phyloP scores from a whole-genome alignment of 1,284 basidiomycete species.

The Athelia sp. region DNA sequence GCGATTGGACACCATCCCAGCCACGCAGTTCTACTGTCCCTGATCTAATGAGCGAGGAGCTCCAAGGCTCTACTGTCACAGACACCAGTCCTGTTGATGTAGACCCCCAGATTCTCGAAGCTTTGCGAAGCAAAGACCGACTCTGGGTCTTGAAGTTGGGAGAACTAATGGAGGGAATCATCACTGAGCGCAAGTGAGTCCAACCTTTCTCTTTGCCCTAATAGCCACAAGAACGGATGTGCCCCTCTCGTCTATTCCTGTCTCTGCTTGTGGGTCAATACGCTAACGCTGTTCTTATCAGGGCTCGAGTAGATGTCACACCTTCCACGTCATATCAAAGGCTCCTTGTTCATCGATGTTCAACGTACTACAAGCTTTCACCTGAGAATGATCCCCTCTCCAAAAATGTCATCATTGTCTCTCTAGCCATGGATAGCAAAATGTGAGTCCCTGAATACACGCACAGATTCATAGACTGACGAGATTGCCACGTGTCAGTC shows the following conservation, averaged over 20 bases:
- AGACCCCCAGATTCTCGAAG: constrained; percentile 75
- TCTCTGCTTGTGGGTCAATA: background rate
- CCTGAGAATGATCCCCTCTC: constrained; percentile 62
- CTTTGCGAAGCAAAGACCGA: constrained; percentile 80
- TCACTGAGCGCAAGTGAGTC: constrained; percentile 64
- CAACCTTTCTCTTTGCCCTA: background rate
- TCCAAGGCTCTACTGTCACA: constrained; percentile 5
- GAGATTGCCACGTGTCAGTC: constrained; percentile 36
- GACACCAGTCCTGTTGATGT: constrained; percentile 35
- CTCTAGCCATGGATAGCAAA: constrained; percentile 55
- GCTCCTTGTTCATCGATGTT: constrained; percentile 77
- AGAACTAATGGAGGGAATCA: constrained; percentile 74
- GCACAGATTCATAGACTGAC: constrained; percentile 5
- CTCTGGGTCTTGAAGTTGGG: constrained; percentile 80
- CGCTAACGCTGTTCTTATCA: constrained; percentile 20
- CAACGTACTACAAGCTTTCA: constrained; percentile 65
- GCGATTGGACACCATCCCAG: background rate
- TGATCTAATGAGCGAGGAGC: constrained; percentile 3
- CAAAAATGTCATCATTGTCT: constrained; percentile 54
- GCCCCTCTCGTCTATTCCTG: background rate
- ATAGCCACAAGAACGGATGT: background rate
- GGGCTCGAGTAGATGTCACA: constrained; percentile 55
- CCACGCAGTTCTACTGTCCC: background rate
- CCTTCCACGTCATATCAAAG: constrained; percentile 76
- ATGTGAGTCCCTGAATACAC: constrained; percentile 52